Base-by-base conservation (phyloP, 73 alveolate species). In the Symbiodinium pilosum region DNA sequence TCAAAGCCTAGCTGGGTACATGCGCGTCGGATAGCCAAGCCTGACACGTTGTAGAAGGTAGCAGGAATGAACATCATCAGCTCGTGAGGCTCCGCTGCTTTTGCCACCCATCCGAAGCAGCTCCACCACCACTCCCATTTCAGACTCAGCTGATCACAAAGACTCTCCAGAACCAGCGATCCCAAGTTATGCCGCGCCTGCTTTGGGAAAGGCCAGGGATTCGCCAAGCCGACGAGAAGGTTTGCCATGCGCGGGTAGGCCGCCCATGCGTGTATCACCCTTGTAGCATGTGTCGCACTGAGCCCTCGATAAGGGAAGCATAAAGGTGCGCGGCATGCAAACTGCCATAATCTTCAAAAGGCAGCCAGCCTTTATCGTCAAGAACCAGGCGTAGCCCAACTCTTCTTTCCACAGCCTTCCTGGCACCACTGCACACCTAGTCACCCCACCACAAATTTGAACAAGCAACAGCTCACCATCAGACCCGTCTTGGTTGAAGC, bases 131-230 rank as follows among this genome's bases (percentile, higher is more conserved):
- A 91, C n/a, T 41, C 51, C 97, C 97, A 91, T 14, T 41, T 16
- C 9, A 91, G 77, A 52, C 51, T 75, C n/a, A 69, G 40, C 87
- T 68, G 54, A 40, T 69, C 88, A 4, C 81, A 87, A 40, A 91
- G 51, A 5, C 59, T 44, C 32, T 91, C 97, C 39, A 68, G 18
- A 2, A 91, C 97, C 87, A 91, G 38, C 9, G 97, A 69, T 32
- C 97, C 97, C 97, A 91, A 40, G 88, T 91, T 91, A 77, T 91
- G 97, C 54, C 88, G 73, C 7, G 97, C 73, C 51, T 11, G 34
- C 81, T 91, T 42, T 20, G 97, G 94, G n/a, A 52, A 43, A 12
- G 97, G 97, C 97, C 97, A 91, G n/a, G 97, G 97, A 69, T 91
- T 91, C 14, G 77, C 97, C 75, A 91, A 36, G 42, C 97, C 97